Evolutionary conservation across 2,329 filamentous ascomycete species (phyloP).

Genomic region (Byssoonygena ceratinophila): DNA sequence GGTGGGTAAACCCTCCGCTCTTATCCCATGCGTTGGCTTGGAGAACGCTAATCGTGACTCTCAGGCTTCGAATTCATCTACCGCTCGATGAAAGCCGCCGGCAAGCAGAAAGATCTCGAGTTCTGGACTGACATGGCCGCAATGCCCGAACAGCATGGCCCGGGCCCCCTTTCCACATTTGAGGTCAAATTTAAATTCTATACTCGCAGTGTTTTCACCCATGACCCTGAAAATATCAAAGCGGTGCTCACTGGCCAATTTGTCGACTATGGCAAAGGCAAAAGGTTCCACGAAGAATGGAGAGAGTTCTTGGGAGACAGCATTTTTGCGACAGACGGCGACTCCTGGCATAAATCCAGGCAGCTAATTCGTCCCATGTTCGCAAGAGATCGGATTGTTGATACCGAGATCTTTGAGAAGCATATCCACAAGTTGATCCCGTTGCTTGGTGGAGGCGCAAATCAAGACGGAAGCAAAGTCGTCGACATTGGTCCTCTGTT

Average conservation of each 20-base stretch:
- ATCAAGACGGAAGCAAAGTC: slow-evolving; percentile 28
- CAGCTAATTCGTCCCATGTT: slow-evolving; percentile 82
- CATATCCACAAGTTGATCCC: slow-evolving; percentile 64
- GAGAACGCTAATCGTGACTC: slow-evolving; percentile 1
- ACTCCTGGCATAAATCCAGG: slow-evolving; percentile 69
- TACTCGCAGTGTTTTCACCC: slow-evolving; percentile 59
- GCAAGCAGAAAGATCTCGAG: slow-evolving; percentile 20
- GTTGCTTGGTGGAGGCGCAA: slow-evolving; percentile 47
- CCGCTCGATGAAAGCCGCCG: slow-evolving; percentile 44
- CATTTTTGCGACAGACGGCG: slow-evolving; percentile 72
- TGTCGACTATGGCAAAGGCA: slow-evolving; percentile 71
- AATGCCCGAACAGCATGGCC: slow-evolving; percentile 39
- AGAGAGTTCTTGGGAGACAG: slow-evolving; percentile 71
- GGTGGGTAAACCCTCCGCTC: slow-evolving; percentile 21
- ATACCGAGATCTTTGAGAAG: slow-evolving; percentile 71
- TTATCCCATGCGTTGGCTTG: neutral
- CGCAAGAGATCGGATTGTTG: slow-evolving; percentile 70
- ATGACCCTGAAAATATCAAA: slow-evolving; percentile 83
- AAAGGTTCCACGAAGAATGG: slow-evolving; percentile 62
- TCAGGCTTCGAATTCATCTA: slow-evolving; percentile 56
- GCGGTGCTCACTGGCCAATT: slow-evolving; percentile 84
- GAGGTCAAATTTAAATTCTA: slow-evolving; percentile 40
- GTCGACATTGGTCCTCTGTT: slow-evolving; percentile 68
- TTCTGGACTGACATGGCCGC: slow-evolving; percentile 31
- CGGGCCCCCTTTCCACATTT: slow-evolving; percentile 52